Base-by-base conservation (phyloP, 169 alveolate species). In the Miamiensis avidus region DNA sequence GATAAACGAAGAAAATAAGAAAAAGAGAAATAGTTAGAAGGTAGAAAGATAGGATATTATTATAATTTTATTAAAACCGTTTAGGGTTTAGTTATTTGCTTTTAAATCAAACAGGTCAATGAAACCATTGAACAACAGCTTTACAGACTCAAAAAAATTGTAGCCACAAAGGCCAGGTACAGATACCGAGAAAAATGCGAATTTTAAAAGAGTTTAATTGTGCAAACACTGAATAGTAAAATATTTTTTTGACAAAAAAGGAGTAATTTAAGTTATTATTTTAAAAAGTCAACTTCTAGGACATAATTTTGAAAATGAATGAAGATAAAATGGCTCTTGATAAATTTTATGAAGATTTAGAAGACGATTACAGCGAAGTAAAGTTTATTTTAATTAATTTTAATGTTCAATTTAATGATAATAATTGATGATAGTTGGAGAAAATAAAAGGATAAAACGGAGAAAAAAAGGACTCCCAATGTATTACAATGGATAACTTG, bases 141-240 rank as follows among this genome's bases (percentile, higher is more conserved):
- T 31, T 34, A 49, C n/a, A 79, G 64, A 72, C 75, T 79, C 16
- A 65, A 79, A 27, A 79, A 79, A 79, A 49, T 79, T 26, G 84
- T 79, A 0, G 31, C 74, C 0, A 79, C 75, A 65, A 79, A 49
- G 64, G 75, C 84, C 28, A 79, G 64, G 76, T 79, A 79, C 64
- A 49, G 31, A 49, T 79, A 49, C n/a, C 34, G 33, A 29, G 75
- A 79, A 30, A 79, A 79, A 16, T 34, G 34, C 29, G 75, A 79
- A n/a, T 79, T 79, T 31, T 29, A 69, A 29, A 65, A 72, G 25
- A 49, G 76, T 26, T 28, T 49, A 0, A 79, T 79, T 1, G 29
- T 79, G 76, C 65, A 64, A 49, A 65, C 84, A 0, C 30, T 79
- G 31, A 76, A 74, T 34, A 29, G 84, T 79, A 79, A 79, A 33